phyloP scores from a whole-genome alignment of 164 flowering plant species.

The Nelumbo lutea region DNA sequence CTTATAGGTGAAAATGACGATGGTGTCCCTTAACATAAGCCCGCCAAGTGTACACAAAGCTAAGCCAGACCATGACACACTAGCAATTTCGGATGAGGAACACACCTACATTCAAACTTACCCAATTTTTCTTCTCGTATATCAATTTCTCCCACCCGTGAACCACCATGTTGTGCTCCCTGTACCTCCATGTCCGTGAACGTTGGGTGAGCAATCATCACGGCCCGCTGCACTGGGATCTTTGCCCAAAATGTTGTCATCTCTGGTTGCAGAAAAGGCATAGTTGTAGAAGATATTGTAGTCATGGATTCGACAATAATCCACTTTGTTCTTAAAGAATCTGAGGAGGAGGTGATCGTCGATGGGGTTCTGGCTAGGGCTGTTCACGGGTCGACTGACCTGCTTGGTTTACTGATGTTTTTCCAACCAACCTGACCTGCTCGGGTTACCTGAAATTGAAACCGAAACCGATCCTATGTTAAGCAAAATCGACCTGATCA shows the following conservation, averaged over 20 bases:
- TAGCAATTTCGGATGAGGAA: constrained; percentile 87
- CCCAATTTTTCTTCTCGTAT: constrained; percentile 60
- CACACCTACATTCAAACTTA: constrained; percentile 81
- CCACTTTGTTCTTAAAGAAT: constrained; percentile 13
- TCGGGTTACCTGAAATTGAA: too few relatives aligned
- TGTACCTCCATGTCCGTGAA: constrained; percentile 93
- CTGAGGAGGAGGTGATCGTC: constrained; percentile 2
- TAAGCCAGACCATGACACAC: constrained; percentile 20
- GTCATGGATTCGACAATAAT: constrained; percentile 43
- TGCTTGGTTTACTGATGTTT: too few relatives aligned
- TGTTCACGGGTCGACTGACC: too few relatives aligned
- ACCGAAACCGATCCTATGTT: too few relatives aligned
- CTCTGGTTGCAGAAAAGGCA: constrained; percentile 37
- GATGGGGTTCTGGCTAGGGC: too few relatives aligned
- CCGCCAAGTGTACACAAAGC: too few relatives aligned
- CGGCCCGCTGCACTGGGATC: constrained; percentile 61
- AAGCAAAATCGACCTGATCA: too few relatives aligned
- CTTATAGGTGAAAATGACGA: too few relatives aligned
- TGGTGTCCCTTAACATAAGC: too few relatives aligned
- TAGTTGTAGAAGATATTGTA: constrained; percentile 18
- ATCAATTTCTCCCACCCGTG: constrained; percentile 72
- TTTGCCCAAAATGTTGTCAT: constrained; percentile 88
- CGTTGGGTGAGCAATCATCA: constrained; percentile 90
- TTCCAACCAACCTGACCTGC: too few relatives aligned
- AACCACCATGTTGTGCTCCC: constrained; percentile 55